Percentiles rank a stretch among this genome's conserved stretches.
These are phyloP conservation scores for Cicer cuneatum DNA, from an alignment of 306 rosid species.

Conservation along the genomic window DNA sequence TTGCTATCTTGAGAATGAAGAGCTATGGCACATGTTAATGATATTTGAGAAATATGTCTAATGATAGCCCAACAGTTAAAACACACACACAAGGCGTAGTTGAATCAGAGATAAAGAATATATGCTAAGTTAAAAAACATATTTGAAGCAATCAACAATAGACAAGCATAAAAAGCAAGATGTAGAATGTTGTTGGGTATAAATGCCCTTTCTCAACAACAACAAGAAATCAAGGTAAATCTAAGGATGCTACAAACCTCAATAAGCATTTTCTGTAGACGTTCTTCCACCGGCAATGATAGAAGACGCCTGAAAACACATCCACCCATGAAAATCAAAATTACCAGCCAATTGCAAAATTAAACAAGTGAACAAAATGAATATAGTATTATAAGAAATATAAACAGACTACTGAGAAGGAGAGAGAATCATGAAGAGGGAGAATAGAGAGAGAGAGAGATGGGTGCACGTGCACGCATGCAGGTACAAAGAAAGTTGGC, in stretches of 20 bases:
- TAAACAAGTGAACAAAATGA: constrained; percentile 34
- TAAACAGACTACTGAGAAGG: background rate
- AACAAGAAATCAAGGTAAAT: constrained; percentile 37
- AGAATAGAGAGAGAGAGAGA: background rate
- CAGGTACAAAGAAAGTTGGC: constrained; percentile 33
- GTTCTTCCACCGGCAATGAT: constrained; percentile 74
- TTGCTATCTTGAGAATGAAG: constrained; percentile 30
- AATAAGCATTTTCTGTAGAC: constrained; percentile 67
- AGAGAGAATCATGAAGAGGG: constrained; percentile 31
- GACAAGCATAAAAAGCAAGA: constrained; percentile 29
- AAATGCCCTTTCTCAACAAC: constrained; percentile 26
- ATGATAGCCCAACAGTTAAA: constrained; percentile 2
- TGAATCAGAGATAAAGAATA: constrained; percentile 27
- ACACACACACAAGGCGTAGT: constrained; percentile 2
- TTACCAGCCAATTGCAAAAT: constrained; percentile 5
- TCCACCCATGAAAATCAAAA: constrained; percentile 17
- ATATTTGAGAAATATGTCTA: constrained; percentile 30
- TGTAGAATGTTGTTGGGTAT: constrained; percentile 21
- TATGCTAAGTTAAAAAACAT: background rate
- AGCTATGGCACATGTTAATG: constrained; percentile 21
- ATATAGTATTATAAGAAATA: constrained; percentile 12
- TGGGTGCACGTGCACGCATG: background rate
- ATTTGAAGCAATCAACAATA: constrained; percentile 31
- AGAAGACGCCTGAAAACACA: constrained; percentile 68
- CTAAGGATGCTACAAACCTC: constrained; percentile 70